Base-by-base conservation (phyloP, 1,139 yeast species). In the Yamadazyma spencermartinsiae region DNA sequence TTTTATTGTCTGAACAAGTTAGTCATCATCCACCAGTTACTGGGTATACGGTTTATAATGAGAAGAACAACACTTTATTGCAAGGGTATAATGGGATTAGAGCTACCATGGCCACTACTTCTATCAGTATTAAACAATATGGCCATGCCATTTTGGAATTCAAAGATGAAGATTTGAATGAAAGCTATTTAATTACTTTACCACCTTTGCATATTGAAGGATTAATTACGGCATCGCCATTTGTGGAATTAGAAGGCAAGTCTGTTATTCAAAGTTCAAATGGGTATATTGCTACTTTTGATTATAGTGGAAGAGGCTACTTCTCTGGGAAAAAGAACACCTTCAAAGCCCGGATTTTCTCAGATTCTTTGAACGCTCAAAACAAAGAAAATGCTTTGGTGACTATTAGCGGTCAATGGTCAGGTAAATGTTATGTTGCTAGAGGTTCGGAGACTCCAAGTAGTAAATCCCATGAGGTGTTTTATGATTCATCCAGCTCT, bases 201-300 rank as follows among this genome's bases (percentile, higher is more conserved):
- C 98, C 98, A 10, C 88, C 96, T n/a, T 74, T 92, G 51, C 98
- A 90, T 61, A 83, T 92, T 45, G 98, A 92, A 65, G 98, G 98
- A 14, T 76, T 92, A 44, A 67, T 90, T 44, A 82, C 86, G 46
- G 97, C 96, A 4, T 74, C 94, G 3, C 98, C 98, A 23, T 89
- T 82, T 63, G 90, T 85, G 30, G 95, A 86, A 61, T 74, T 92
- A 46, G 97, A 90, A 58, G 95, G 95, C 42, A 80, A 80, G 48
- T 78, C 95, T 15, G 80, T 70, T 56, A 87, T 92, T 54, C 95
- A 86, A 62, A 74, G 89, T 27, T 81, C 95, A 5, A 74, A 79
- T 37, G 98, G 98, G 8, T 84, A 80, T 63, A 62, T 75, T 47
- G 79, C 94, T 15, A 74, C 76, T 17, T 69, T 92, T 48, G 96